Evolutionary conservation across 2,329 filamentous ascomycete species (phyloP), one percentile per base, ranked within the genome.

Genomic region (Aspergillus pseudotamarii): DNA sequence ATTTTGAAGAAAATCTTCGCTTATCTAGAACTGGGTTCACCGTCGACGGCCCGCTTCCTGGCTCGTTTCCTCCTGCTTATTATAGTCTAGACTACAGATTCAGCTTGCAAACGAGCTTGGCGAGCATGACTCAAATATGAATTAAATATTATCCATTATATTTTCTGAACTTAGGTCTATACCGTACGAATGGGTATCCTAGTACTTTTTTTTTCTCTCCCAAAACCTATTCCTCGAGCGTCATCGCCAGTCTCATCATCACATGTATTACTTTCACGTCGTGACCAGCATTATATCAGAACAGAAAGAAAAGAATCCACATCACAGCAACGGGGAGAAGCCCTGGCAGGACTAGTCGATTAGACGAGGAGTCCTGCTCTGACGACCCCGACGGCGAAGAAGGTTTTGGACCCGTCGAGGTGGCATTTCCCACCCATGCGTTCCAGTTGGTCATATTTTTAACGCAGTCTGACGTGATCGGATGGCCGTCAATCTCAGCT

Each of bases 401-500:
- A 50, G 41, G 41, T 38, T 26, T 36, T 21, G 43, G 41, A 19
- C n/a, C 59, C 23, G 61, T 59, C 4, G 64, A 55, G 10, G 63
- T 67, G 2, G 65, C 64, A 58, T 64, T 71, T n/a, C 74, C 75
- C 12, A 79, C 77, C 71, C 72, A 77, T 6, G 78, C 72, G 67
- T 80, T 80, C 66, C 69, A 79, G 66, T 80, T 80, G 16, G 69
- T 68, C 53, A 73, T 34, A 30, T 66, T 68, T 4, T 61, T 57
- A 9, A 51, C 28, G 60, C 76, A 77, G 6, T 45, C 57, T 3
- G 59, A 66, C 0, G 64, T 68, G 62, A 78, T 74, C 4, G 66
- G 50, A 1, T 61, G 60, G 1, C 73, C 75, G 10, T 66, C 58
- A 45, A 78, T 59, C 32, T 63, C 59, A 1, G 71, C 66, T n/a